phyloP scores from a whole-genome alignment of 2,329 filamentous ascomycete genomes.

The Aureobasidium leucospermi region DNA sequence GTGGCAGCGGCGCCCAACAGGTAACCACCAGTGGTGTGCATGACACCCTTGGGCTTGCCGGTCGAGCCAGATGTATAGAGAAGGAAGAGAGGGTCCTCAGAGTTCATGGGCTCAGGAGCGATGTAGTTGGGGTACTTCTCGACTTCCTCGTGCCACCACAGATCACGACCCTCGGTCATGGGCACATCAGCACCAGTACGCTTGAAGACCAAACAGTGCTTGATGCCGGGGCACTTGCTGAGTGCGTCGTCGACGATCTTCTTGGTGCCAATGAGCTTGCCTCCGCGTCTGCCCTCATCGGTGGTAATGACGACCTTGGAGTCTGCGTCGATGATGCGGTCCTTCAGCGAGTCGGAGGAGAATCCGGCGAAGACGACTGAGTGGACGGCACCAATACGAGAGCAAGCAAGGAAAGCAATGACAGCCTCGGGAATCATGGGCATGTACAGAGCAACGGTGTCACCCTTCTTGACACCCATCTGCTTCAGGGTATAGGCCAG shows the following conservation, averaged over 20 bases:
- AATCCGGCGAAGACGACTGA: conserved; percentile 98
- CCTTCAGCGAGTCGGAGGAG: conserved; percentile 89
- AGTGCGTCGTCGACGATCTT: conserved; percentile 98
- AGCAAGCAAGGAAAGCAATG: conserved; percentile 82
- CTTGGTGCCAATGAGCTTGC: conserved; percentile 96
- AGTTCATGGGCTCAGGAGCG: conserved; percentile 78
- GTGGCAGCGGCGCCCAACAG: conserved; percentile 88
- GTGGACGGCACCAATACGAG: conserved; percentile 90
- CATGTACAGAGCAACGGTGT: conserved; percentile 93
- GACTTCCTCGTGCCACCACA: conserved; percentile 98
- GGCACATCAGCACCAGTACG: conserved; percentile 89
- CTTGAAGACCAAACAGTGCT: conserved; percentile 83
- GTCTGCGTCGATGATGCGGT: conserved; percentile 84
- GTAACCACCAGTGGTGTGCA: conserved; percentile 96
- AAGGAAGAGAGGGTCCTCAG: conserved; percentile 93
- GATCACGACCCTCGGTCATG: conserved; percentile 80
- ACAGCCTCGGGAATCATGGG: conserved; percentile 98
- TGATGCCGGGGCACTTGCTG: conserved; percentile 88
- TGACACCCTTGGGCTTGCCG: conserved; percentile 96
- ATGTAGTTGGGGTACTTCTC: conserved; percentile 95
- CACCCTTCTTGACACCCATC: conserved; percentile 94
- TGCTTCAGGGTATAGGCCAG: conserved; percentile 83
- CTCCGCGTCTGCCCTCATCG: conserved; percentile 95
- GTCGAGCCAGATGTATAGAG: conserved; percentile 98
- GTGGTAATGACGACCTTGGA: conserved; percentile 94